These are phyloP conservation scores for Fusarium sp. DNA, from an alignment of 2,329 filamentous ascomycete species.

Conservation along the genomic window DNA sequence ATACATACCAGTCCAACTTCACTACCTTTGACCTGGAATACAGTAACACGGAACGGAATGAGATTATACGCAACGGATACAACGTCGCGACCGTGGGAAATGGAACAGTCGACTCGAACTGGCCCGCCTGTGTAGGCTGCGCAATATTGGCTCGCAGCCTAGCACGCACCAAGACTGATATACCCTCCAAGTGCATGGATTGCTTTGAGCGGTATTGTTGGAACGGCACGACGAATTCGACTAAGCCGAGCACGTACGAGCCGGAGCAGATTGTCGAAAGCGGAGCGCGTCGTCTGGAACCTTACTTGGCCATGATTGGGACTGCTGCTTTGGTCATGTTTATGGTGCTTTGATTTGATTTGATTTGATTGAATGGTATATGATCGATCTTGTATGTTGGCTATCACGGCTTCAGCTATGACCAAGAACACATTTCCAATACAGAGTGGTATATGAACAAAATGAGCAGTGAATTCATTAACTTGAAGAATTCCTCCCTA, in stretches of 20 bases:
- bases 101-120: constrained; percentile 73
- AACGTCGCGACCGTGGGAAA: constrained; percentile 62
- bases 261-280: constrained; percentile 47
- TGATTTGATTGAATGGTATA: neutral
- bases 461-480: neutral
- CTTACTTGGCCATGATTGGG: neutral
- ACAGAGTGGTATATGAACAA: neutral
- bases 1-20: constrained; percentile 77
- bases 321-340: neutral
- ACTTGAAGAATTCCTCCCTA: neutral
- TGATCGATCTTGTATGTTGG: no score
- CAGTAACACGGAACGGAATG: constrained; percentile 72
- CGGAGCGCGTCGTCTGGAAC: neutral
- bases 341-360: neutral
- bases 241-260: constrained; percentile 52
- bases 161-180: constrained; percentile 70
- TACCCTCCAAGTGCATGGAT: constrained; percentile 75
- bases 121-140: constrained; percentile 84
- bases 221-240: constrained; percentile 72
- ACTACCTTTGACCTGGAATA: constrained; percentile 78
- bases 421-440: no score
- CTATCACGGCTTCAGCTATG: no score
- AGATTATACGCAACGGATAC: constrained; percentile 84
- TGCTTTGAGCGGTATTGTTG: constrained; percentile 89
- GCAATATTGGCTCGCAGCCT: constrained; percentile 81